Percentiles rank a stretch among this genome's conserved stretches.
Evolutionary conservation across 768 basidiomycete species (phyloP).

Genomic region (Pleurotus djamor): DNA sequence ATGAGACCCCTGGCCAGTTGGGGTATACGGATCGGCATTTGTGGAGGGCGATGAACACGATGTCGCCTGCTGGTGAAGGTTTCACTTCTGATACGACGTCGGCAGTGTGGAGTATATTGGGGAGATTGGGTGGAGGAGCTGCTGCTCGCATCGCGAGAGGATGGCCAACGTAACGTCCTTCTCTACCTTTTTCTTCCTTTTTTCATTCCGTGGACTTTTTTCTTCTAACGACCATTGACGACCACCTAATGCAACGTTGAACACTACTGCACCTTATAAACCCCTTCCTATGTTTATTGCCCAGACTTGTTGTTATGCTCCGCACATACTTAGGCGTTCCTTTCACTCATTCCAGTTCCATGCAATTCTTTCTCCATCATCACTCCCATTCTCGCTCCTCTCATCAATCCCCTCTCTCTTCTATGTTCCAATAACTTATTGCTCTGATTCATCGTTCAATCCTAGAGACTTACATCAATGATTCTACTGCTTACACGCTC

Average conservation of each 20-base stretch:
- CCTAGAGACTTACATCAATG: not conserved
- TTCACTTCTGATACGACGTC: constrained; percentile 56
- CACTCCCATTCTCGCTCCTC: constrained; percentile 5
- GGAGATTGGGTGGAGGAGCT: constrained; percentile 71
- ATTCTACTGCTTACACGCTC: not conserved
- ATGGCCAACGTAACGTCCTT: constrained; percentile 62
- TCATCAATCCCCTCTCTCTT: not conserved
- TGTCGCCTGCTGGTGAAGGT: constrained; percentile 71
- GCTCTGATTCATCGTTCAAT: not conserved
- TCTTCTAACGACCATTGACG: constrained; percentile 4
- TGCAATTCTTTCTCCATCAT: constrained; percentile 5
- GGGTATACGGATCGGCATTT: constrained; percentile 76
- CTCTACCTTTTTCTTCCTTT: not conserved
- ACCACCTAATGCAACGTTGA: not conserved
- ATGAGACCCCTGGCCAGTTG: constrained; percentile 59
- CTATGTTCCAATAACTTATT: not conserved
- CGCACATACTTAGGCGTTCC: constrained; percentile 6
- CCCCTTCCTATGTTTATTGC: constrained; percentile 6
- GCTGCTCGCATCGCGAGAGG: constrained; percentile 75
- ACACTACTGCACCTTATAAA: not conserved
- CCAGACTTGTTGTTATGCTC: constrained; percentile 10
- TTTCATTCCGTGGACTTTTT: not conserved
- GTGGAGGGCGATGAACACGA: constrained; percentile 77
- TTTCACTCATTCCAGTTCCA: constrained; percentile 9
- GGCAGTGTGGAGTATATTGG: constrained; percentile 68